Conservation (phyloP, 331 rosid genomes). For the Arachis monticola region DNA sequence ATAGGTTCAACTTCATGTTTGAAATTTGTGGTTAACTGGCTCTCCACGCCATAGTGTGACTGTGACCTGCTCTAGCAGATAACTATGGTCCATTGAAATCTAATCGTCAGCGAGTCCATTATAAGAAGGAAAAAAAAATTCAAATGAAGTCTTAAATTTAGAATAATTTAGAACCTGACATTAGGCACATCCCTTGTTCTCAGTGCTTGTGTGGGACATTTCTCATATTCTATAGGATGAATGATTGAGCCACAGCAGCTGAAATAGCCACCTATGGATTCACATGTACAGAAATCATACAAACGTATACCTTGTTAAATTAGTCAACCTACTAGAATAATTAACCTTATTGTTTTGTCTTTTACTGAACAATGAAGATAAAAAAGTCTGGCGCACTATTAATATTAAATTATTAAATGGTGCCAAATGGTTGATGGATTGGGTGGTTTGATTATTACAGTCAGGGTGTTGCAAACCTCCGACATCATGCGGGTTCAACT, state of each 20-base stretch:
- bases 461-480: constrained; percentile 98
- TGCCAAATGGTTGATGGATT: neutral
- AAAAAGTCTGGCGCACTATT: neutral
- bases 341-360: constrained; percentile 41
- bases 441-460: constrained; percentile 48
- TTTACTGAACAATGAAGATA: constrained; percentile 37
- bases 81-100: constrained; percentile 38
- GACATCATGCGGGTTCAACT: constrained; percentile 69
- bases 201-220: constrained; percentile 45
- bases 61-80: constrained; percentile 19
- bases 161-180: constrained; percentile 28
- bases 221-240: neutral
- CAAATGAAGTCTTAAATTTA: too few species aligned
- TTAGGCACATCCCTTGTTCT: constrained; percentile 32
- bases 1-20: constrained; percentile 11
- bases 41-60: neutral
- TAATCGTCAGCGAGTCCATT: neutral
- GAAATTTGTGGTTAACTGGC: constrained; percentile 24
- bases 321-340: constrained; percentile 28
- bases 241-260: constrained; percentile 37
- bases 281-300: constrained; percentile 37
- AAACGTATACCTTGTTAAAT: constrained; percentile 33
- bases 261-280: constrained; percentile 5
- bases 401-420: too few species aligned
- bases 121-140: too few species aligned